phyloP scores from a whole-genome alignment of 2,329 filamentous ascomycete genomes.

The Calonectria leucothoes region DNA sequence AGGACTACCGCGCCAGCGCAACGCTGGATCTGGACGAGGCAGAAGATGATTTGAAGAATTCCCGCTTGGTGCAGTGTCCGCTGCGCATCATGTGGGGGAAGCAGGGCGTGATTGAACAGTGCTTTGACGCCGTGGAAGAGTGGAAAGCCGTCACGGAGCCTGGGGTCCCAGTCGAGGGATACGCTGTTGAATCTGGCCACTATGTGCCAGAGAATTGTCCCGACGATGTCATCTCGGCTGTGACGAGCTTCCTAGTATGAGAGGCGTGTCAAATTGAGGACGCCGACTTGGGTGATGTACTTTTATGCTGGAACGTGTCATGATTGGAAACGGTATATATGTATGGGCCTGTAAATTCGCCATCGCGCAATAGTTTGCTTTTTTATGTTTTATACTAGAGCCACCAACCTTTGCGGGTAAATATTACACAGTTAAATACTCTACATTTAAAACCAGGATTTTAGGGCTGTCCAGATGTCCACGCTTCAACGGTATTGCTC shows the following conservation, averaged over 20 bases:
- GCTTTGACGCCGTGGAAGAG: conserved; percentile 61
- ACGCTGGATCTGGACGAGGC: conserved; percentile 64
- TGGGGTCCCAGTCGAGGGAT: conserved; percentile 51
- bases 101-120: conserved; percentile 59
- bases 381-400: background rate
- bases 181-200: conserved; percentile 59
- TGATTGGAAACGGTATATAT: background rate
- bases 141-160: conserved; percentile 60
- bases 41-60: conserved; percentile 55
- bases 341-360: background rate
- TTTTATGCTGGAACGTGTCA: background rate
- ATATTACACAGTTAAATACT: background rate
- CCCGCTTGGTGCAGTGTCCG: conserved; percentile 57
- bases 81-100: conserved; percentile 63
- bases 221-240: conserved; percentile 54
- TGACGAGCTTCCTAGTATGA: conserved; percentile 51
- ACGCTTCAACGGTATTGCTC: conserved; percentile 9
- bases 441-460: conserved; percentile 6
- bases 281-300: background rate
- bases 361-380: background rate
- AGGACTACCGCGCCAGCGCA: conserved; percentile 67
- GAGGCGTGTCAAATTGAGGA: too few species aligned
- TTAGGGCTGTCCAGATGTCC: conserved; percentile 19
- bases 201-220: conserved; percentile 65
- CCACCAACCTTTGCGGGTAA: background rate